phyloP scores from a whole-genome alignment of 805 yeast species.

The Wickerhamiella alocasiicola region DNA sequence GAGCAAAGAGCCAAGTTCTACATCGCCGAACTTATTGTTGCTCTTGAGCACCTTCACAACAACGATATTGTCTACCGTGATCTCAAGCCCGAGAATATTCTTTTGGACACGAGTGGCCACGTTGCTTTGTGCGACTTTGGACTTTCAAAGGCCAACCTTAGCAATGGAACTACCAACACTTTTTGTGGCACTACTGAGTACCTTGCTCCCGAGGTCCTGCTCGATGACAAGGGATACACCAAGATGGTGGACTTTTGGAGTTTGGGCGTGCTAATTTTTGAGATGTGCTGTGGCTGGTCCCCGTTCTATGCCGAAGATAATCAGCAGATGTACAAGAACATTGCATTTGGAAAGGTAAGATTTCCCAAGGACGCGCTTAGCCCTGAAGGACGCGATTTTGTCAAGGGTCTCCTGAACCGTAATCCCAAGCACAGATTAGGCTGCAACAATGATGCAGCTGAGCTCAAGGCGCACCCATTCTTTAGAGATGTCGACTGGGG shows the following conservation, averaged over 20 bases:
- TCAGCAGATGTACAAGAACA: conserved; percentile 97
- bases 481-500: conserved; percentile 90
- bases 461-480: conserved; percentile 82
- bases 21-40: conserved; percentile 88
- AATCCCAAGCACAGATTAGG: conserved; percentile 94
- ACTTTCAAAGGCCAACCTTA: conserved; percentile 80
- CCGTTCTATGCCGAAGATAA: conserved; percentile 97
- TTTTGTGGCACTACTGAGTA: conserved; percentile 98
- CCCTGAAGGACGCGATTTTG: conserved; percentile 88
- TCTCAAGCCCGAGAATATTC: conserved; percentile 90
- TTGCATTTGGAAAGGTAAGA: conserved; percentile 95
- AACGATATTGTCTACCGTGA: conserved; percentile 94
- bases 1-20: conserved; percentile 94
- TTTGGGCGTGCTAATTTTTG: conserved; percentile 88
- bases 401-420: conserved; percentile 86
- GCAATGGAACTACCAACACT: conserved; percentile 76
- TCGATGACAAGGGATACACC: conserved; percentile 94
- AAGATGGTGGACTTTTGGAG: conserved; percentile 99
- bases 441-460: conserved; percentile 82
- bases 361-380: conserved; percentile 93
- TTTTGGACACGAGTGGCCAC: conserved; percentile 93
- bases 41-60: conserved; percentile 88
- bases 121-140: conserved; percentile 97
- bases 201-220: conserved; percentile 88
- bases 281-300: conserved; percentile 99